Conservation (phyloP, 805 yeast species). For the Zygosaccharomyces gambellarensis region DNA sequence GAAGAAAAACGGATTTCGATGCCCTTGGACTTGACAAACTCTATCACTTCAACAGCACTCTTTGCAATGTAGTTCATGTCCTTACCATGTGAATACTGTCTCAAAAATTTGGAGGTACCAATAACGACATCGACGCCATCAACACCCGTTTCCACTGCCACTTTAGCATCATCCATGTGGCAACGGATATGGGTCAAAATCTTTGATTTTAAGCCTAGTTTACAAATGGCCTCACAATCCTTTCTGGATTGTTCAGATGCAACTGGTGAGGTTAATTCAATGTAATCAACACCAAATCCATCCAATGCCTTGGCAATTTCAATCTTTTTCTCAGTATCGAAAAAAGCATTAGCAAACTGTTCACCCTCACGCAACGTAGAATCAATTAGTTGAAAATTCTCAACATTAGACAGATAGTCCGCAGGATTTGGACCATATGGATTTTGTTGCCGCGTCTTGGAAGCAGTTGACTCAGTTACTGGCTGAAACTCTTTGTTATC, state of each 20-base stretch:
- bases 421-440: constrained; percentile 97
- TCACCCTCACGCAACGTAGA: constrained; percentile 97
- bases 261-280: constrained; percentile 95
- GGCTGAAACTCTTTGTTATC: constrained; percentile 37
- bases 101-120: constrained; percentile 92
- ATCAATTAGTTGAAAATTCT: constrained; percentile 85
- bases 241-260: constrained; percentile 89
- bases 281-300: constrained; percentile 97
- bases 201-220: constrained; percentile 92
- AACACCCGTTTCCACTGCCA: constrained; percentile 97
- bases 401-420: constrained; percentile 85
- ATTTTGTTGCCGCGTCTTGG: constrained; percentile 43
- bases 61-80: constrained; percentile 97
- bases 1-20: constrained; percentile 95
- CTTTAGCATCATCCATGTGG: constrained; percentile 97
- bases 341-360: constrained; percentile 96
- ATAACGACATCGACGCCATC: constrained; percentile 98
- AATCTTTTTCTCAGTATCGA: constrained; percentile 88
- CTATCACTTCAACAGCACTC: constrained; percentile 93
- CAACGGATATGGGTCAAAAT: constrained; percentile 95
- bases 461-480: constrained; percentile 38
- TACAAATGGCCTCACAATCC: constrained; percentile 98
- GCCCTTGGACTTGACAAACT: constrained; percentile 93
- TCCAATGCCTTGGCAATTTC: constrained; percentile 96
- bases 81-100: constrained; percentile 95